Evolutionary conservation across 176 grass and related monocot genomes (phyloP).

Genomic region (maize (Zea mays)): DNA sequence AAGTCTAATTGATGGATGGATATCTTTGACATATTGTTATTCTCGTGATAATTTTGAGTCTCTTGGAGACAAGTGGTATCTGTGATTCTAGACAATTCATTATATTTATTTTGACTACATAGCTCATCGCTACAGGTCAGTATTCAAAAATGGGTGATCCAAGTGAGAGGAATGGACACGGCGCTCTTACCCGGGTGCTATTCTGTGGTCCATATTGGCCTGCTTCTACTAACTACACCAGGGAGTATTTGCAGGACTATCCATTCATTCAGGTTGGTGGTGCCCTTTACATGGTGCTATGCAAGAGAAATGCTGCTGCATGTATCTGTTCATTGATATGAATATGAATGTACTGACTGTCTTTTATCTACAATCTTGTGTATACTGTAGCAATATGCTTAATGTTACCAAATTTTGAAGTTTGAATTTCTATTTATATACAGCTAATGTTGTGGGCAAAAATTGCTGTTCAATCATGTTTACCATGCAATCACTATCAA

Average conservation of each 20-base stretch:
- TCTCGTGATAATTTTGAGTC: not conserved
- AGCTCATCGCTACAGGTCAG: conserved; percentile 40
- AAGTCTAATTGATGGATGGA: not conserved
- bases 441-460: not conserved
- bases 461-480: no score
- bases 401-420: not conserved
- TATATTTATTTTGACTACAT: not conserved
- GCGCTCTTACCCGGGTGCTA: conserved; percentile 51
- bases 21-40: not conserved
- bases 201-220: conserved; percentile 76
- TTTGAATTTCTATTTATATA: not conserved
- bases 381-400: not conserved
- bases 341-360: not conserved
- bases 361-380: not conserved
- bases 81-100: not conserved
- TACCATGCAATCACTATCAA: no score
- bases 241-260: conserved; percentile 72
- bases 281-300: conserved; percentile 12
- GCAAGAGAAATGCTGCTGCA: not conserved
- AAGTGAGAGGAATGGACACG: conserved; percentile 14
- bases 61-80: not conserved
- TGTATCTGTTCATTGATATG: not conserved
- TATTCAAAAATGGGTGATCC: conserved; percentile 52
- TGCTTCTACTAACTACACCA: conserved; percentile 65
- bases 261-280: conserved; percentile 76